phyloP scores from a whole-genome alignment of 2,329 filamentous ascomycete species.

The Cladosporium colombiae region DNA sequence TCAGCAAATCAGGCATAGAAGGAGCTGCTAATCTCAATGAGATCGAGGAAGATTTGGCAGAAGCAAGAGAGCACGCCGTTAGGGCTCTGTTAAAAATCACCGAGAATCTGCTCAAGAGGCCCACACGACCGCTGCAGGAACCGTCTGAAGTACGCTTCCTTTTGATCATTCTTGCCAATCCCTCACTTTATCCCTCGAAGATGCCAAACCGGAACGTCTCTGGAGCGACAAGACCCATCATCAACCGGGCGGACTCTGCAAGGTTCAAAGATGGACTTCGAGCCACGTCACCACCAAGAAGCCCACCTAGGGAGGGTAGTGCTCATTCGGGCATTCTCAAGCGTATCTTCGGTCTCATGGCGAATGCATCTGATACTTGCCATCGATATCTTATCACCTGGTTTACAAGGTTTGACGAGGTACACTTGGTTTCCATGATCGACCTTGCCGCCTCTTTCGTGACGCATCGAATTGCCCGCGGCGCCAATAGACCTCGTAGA shows the following conservation, averaged over 20 bases:
- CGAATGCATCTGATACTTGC: constrained; percentile 72
- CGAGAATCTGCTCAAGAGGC: constrained; percentile 77
- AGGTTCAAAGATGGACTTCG: constrained; percentile 5
- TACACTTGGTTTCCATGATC: constrained; percentile 70
- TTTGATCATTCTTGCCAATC: constrained; percentile 76
- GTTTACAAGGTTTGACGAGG: constrained; percentile 70
- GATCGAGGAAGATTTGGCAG: constrained; percentile 55
- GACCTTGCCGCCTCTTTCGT: constrained; percentile 78
- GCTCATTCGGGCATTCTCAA: constrained; percentile 80
- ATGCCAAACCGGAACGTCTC: constrained; percentile 1
- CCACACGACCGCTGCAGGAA: constrained; percentile 66
- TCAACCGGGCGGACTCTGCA: constrained; percentile 10
- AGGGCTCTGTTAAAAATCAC: constrained; percentile 73
- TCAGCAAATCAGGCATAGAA: constrained; percentile 43
- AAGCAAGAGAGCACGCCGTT: constrained; percentile 70
- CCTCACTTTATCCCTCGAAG: constrained; percentile 62
- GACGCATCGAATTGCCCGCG: constrained; percentile 73
- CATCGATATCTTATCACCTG: constrained; percentile 77
- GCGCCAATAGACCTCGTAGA: constrained; percentile 66
- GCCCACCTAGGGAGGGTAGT: constrained; percentile 14
- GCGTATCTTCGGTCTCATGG: constrained; percentile 75
- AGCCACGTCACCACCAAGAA: constrained; percentile 1
- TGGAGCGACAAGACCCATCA: neutral
- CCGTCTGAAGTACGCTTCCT: constrained; percentile 75
- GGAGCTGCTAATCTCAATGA: constrained; percentile 47